phyloP scores from a whole-genome alignment of 1,284 basidiomycete species.

The Irpex rosettiformis region DNA sequence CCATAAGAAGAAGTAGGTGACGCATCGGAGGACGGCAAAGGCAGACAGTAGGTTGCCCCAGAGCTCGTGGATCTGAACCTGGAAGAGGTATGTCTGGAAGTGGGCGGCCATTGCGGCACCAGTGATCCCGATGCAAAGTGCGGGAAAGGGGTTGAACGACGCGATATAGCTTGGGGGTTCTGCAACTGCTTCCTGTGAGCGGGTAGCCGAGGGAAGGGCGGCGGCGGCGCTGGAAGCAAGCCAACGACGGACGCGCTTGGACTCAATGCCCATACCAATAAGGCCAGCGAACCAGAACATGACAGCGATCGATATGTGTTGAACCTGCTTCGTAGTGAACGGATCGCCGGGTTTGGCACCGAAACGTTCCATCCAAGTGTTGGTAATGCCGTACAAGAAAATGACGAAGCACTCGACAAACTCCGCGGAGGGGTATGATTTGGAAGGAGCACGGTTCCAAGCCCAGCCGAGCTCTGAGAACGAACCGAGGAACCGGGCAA shows the following conservation, averaged over 20 bases:
- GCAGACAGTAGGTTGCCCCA: constrained; percentile 93
- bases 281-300: constrained; percentile 98
- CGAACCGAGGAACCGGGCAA: constrained; percentile 89
- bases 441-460: constrained; percentile 75
- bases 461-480: constrained; percentile 92
- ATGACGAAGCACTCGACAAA: constrained; percentile 87
- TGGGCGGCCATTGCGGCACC: constrained; percentile 97
- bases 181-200: constrained; percentile 40
- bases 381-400: constrained; percentile 86
- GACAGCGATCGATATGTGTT: constrained; percentile 93
- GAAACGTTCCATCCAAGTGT: constrained; percentile 97
- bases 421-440: constrained; percentile 68
- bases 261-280: constrained; percentile 89
- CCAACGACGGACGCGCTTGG: constrained; percentile 67
- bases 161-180: constrained; percentile 73
- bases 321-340: constrained; percentile 89
- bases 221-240: constrained; percentile 54
- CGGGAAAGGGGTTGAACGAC: constrained; percentile 94
- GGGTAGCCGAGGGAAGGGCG: constrained; percentile 35
- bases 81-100: constrained; percentile 85
- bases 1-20: constrained; percentile 96
- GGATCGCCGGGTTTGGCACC: constrained; percentile 80
- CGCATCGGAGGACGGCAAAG: constrained; percentile 72
- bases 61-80: constrained; percentile 85
- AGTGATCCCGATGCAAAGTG: constrained; percentile 89